A percentile compares a stretch with the other conserved stretches of the same genome.
Evolutionary conservation across 2,329 filamentous ascomycete genomes (phyloP).

Genomic region (Trichoderma sp.): DNA sequence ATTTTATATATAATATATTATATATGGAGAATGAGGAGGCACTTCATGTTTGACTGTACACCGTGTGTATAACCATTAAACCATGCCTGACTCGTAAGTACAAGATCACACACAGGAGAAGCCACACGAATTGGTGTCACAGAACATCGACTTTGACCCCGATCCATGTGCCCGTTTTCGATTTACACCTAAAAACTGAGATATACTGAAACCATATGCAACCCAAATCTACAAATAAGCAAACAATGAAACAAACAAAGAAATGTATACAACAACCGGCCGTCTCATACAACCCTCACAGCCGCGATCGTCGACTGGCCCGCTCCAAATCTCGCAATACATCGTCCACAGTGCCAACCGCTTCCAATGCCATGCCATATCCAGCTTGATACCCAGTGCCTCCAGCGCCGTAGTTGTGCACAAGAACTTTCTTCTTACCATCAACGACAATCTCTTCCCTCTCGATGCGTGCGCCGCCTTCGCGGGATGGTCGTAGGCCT

Average conservation of each 20-base stretch:
- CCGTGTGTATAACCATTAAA: not conserved
- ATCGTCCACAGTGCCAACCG: slow-evolving; percentile 32
- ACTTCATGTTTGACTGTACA: not conserved
- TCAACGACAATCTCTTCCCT: slow-evolving; percentile 33
- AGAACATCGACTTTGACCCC: not conserved
- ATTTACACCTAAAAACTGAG: not conserved
- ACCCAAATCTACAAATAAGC: not conserved
- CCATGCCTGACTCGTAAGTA: not conserved
- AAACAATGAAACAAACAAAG: not conserved
- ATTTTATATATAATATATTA: not conserved
- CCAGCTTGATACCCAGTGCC: slow-evolving; percentile 46
- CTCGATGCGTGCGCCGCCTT: slow-evolving; percentile 45
- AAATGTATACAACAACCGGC: not conserved
- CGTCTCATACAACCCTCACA: not conserved
- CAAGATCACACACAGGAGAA: not conserved
- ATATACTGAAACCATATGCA: not conserved
- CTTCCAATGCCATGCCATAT: slow-evolving; percentile 39
- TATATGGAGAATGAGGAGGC: not conserved
- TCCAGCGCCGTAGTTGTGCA: slow-evolving; percentile 46
- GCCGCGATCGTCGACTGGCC: not conserved
- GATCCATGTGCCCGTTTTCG: not conserved
- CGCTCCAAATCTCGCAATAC: slow-evolving; percentile 24
- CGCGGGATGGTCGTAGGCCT: slow-evolving; percentile 36
- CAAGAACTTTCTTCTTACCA: slow-evolving; percentile 27
- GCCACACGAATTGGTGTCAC: not conserved